Percentiles rank a stretch among this genome's conserved stretches.
Evolutionary conservation across 371 early-diverging fungal species (phyloP).

Genomic region (Syncephalastrum contaminatum): DNA sequence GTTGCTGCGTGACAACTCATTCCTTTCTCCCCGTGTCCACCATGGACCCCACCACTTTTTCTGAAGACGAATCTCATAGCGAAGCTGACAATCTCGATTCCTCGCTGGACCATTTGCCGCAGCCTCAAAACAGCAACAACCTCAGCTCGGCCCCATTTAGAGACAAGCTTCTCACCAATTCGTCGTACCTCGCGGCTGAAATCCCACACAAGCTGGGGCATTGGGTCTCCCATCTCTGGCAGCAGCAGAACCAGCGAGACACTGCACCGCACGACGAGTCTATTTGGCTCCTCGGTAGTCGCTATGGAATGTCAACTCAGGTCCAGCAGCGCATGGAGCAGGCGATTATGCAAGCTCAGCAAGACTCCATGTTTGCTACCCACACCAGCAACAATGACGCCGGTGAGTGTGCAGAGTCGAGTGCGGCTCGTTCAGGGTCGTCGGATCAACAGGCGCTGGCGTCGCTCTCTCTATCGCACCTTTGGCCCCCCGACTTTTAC

Average conservation of each 20-base stretch:
- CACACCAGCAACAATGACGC: background rate
- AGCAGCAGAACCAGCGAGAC: slow-evolving; percentile 8
- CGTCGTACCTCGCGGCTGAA: slow-evolving; percentile 52
- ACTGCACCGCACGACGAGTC: slow-evolving; percentile 12
- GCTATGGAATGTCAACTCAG: slow-evolving; percentile 25
- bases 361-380: slow-evolving; percentile 28
- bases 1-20: too few relatives aligned
- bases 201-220: slow-evolving; percentile 52
- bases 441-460: background rate
- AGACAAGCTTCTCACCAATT: slow-evolving; percentile 48
- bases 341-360: slow-evolving; percentile 38
- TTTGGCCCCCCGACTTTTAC: slow-evolving; percentile 57
- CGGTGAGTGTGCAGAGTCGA: background rate
- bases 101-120: slow-evolving; percentile 28
- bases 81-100: too few relatives aligned
- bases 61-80: too few relatives aligned
- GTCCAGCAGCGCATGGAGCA: slow-evolving; percentile 25
- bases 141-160: slow-evolving; percentile 43
- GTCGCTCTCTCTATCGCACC: slow-evolving; percentile 19
- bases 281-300: slow-evolving; percentile 36
- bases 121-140: slow-evolving; percentile 50
- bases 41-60: too few relatives aligned
- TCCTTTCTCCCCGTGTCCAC: too few relatives aligned
- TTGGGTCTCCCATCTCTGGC: slow-evolving; percentile 49
- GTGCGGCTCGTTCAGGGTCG: background rate